Conservation (phyloP, 352 stramenopile genomes). For the Phytophthora agathidicida region DNA sequence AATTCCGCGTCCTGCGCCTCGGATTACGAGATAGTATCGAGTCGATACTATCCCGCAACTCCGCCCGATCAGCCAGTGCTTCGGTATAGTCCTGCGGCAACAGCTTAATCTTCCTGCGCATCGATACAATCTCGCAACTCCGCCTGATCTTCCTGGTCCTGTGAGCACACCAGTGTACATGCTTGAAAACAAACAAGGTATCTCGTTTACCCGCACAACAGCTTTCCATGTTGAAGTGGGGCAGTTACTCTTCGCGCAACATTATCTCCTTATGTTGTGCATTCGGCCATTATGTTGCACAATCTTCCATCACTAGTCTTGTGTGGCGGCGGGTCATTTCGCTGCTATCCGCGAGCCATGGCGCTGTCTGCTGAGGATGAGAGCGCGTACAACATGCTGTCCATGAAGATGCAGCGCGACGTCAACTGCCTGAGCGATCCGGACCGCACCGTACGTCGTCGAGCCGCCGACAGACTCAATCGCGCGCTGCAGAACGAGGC, state of each 20-base stretch:
- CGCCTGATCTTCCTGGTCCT: no score
- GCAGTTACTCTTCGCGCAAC: neutral
- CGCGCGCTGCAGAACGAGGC: conserved; percentile 55
- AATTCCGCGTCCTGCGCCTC: no score
- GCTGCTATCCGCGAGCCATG: conserved; percentile 26
- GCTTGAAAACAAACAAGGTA: conserved; percentile 20
- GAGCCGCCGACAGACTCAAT: conserved; percentile 75
- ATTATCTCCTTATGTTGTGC: conserved; percentile 3
- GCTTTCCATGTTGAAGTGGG: conserved; percentile 5
- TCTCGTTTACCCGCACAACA: conserved; percentile 2
- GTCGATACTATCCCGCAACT: no score
- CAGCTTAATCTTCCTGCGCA: no score
- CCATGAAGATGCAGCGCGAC: conserved; percentile 86
- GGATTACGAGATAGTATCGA: no score
- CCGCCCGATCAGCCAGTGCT: no score
- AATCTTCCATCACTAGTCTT: conserved; percentile 23
- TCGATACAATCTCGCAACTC: no score
- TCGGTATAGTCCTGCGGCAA: no score
- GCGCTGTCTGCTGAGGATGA: conserved; percentile 57
- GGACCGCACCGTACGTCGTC: conserved; percentile 72
- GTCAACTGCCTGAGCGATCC: conserved; percentile 81
- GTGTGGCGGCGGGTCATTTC: conserved; percentile 30
- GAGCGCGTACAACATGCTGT: conserved; percentile 56
- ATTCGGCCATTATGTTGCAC: conserved; percentile 4
- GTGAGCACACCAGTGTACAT: conserved; percentile 20